These are phyloP conservation scores for Bacterosira constricta DNA, from an alignment of 108 stramenopile genomes.

Conservation along the genomic window DNA sequence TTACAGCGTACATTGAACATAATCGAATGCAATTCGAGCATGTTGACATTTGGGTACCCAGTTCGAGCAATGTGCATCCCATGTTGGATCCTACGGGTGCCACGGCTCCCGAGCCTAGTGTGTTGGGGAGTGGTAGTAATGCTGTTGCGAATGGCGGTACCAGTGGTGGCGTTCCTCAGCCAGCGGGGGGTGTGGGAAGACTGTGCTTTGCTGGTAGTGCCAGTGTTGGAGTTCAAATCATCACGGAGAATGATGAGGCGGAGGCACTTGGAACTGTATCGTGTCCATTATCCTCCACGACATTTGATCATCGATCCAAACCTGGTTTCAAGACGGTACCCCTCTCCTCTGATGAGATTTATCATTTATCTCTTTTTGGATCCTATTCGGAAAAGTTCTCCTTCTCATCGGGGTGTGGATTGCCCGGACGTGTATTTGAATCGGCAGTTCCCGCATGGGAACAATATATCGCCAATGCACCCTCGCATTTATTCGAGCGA, in stretches of 20 bases:
- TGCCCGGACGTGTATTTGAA: slow-evolving; percentile 78
- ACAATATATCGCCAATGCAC: slow-evolving; percentile 67
- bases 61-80: slow-evolving; percentile 25
- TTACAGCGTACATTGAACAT: slow-evolving; percentile 69
- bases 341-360: slow-evolving; percentile 53
- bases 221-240: slow-evolving; percentile 23
- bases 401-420: slow-evolving; percentile 81
- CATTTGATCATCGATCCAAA: background rate
- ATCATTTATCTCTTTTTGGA: slow-evolving; percentile 68
- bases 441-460: slow-evolving; percentile 73
- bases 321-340: slow-evolving; percentile 15
- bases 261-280: too few relatives aligned
- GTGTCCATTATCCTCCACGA: too few relatives aligned
- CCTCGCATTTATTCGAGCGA: slow-evolving; percentile 70
- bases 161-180: too few relatives aligned
- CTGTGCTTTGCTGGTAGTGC: slow-evolving; percentile 79
- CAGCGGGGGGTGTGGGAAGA: too few relatives aligned
- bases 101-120: slow-evolving; percentile 3
- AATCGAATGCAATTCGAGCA: slow-evolving; percentile 78
- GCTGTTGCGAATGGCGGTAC: too few relatives aligned
- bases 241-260: slow-evolving; percentile 28
- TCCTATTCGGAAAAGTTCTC: slow-evolving; percentile 87
- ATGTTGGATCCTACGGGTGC: background rate
- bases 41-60: slow-evolving; percentile 86
- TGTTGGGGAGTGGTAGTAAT: slow-evolving; percentile 6